Evolutionary conservation across 495 filamentous ascomycete genomes (phyloP), one percentile per base, ranked within the genome.

Genomic region (Neurospora sp.): DNA sequence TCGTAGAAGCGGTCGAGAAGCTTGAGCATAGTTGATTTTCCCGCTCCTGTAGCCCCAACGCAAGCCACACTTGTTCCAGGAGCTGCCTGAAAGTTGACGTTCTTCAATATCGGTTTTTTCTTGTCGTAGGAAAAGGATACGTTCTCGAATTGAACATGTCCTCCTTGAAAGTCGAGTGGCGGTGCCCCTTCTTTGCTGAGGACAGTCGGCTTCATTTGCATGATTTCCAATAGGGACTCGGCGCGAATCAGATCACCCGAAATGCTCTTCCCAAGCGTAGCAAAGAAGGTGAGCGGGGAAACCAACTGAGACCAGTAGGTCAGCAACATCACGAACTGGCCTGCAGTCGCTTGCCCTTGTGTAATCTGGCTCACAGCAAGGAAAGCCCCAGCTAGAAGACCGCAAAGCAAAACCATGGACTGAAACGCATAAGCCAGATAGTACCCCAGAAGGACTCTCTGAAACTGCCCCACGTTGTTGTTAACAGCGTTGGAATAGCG

Each of bases 11-110:
- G 85, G 73, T 88, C 84, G 20, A 94, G 85, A 8, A 94, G 85
- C 74, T 92, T 91, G 61, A 94, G 82, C 45, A 93, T 89, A 3
- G 91, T 93, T 3, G 91, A 91, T 76, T 94, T 96, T 22, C 92
- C 92, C 35, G 87, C 87, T 27, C 92, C 92, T 3, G 90, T 92
- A 74, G 89, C 87, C 3, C 92, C 93, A n/a, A 94, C 92, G 20
- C 94, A 85, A 8, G 92, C 92, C 14, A 92, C 84, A 8, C 90
- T 93, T 71, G 86, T 84, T 17, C 92, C 92, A 2, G 86, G 80
- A 8, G 81, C 80, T 65, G 85, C 88, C 53, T 78, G 82, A 75
- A 94, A 90, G 76, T 82, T 89, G 73, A 94, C 82, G 61, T 87
- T 79, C 74, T 91, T 90, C 78, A 93, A 83, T 22, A 88, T 89